Evolutionary conservation across 1,284 basidiomycete species (phyloP).

Genomic region (Sanghuangporus weigelae): DNA sequence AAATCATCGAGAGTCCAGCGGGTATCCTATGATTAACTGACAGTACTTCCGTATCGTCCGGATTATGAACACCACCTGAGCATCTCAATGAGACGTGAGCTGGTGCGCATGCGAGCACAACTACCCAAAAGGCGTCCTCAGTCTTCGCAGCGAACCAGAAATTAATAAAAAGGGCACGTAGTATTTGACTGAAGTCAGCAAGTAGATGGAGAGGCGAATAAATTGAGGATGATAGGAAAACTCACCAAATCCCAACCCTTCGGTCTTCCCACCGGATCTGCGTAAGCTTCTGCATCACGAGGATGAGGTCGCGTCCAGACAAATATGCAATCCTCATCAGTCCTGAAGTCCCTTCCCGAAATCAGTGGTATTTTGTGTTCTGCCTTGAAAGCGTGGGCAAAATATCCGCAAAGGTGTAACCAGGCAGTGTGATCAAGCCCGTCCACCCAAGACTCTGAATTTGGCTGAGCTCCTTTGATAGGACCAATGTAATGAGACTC

Average conservation of each 20-base stretch:
- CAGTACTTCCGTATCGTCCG: neutral
- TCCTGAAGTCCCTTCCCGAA: slow-evolving; percentile 28
- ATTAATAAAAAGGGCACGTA: neutral
- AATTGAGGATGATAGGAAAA: neutral
- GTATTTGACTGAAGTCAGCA: too few relatives aligned
- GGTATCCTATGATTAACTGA: slow-evolving; percentile 30
- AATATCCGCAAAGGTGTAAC: slow-evolving; percentile 66
- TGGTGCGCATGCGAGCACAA: slow-evolving; percentile 43
- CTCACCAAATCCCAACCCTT: slow-evolving; percentile 48
- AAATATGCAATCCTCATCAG: slow-evolving; percentile 56
- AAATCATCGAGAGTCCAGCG: slow-evolving; percentile 63
- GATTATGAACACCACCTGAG: slow-evolving; percentile 23
- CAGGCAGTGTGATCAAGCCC: slow-evolving; percentile 62
- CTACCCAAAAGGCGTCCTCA: slow-evolving; percentile 37
- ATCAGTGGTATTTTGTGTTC: slow-evolving; percentile 30
- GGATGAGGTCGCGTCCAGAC: slow-evolving; percentile 76
- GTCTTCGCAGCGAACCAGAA: slow-evolving; percentile 13
- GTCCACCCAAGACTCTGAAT: slow-evolving; percentile 59
- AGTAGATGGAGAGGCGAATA: neutral
- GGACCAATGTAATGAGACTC: slow-evolving; percentile 64
- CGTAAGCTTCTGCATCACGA: slow-evolving; percentile 41
- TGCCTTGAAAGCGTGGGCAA: slow-evolving; percentile 71
- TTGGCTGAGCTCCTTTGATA: slow-evolving; percentile 63
- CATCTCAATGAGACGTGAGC: slow-evolving; percentile 48
- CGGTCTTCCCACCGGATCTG: slow-evolving; percentile 50